These are phyloP conservation scores for Flaveria brownii DNA, from an alignment of 129 eudicot genomes.

Conservation along the genomic window DNA sequence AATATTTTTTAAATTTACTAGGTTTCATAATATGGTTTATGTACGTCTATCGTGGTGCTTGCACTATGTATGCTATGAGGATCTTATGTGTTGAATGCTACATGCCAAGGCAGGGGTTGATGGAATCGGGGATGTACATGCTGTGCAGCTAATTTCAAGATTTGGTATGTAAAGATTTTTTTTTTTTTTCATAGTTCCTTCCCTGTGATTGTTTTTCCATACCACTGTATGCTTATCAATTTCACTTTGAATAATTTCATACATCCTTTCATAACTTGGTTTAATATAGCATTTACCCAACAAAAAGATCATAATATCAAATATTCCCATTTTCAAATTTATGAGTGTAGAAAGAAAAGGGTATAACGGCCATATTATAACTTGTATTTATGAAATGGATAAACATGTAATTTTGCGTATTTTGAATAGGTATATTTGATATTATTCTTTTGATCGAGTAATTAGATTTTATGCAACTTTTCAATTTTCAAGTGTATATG, in stretches of 20 bases:
- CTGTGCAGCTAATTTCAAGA: slow-evolving; percentile 70
- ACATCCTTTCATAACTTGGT: neutral
- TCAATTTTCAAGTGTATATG: neutral
- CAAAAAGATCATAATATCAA: neutral
- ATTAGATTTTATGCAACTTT: neutral
- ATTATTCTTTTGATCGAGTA: neutral
- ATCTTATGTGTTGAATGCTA: neutral
- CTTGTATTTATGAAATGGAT: neutral
- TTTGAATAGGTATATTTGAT: neutral
- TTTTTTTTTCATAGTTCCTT: slow-evolving; percentile 1
- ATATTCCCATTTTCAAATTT: neutral
- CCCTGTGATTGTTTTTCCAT: neutral
- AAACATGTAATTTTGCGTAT: neutral
- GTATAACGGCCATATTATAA: neutral
- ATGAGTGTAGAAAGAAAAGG: neutral
- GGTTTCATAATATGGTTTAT: neutral
- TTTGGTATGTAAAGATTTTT: slow-evolving; percentile 50
- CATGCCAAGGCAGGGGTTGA: slow-evolving; percentile 64
- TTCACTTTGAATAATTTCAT: neutral
- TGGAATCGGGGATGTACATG: slow-evolving; percentile 93
- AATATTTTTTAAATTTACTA: neutral
- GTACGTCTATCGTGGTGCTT: neutral
- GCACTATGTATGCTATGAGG: neutral
- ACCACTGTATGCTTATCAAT: slow-evolving; percentile 5
- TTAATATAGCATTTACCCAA: neutral